phyloP scores from a whole-genome alignment of 495 filamentous ascomycete genomes.

The Lentithecium fluviatile region DNA sequence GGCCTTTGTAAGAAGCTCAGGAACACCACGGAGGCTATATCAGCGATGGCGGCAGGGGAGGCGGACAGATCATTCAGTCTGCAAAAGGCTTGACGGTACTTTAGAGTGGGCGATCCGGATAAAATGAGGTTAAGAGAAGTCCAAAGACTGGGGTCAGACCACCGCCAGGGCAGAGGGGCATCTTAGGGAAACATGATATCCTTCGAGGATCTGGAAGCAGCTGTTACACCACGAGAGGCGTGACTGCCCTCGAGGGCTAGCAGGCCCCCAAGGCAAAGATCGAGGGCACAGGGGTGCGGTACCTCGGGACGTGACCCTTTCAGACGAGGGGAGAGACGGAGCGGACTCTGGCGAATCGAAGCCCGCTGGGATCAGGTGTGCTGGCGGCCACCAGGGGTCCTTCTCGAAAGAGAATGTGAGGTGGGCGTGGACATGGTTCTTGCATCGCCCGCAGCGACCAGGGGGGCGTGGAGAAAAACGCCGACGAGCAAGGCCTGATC shows the following conservation, averaged over 20 bases:
- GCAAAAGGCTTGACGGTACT: constrained; percentile 37
- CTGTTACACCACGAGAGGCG: constrained; percentile 39
- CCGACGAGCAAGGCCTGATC: constrained; percentile 35
- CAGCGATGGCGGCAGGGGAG: constrained; percentile 35
- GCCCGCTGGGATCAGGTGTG: constrained; percentile 28
- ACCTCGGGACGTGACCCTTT: constrained; percentile 39
- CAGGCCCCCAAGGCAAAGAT: constrained; percentile 32
- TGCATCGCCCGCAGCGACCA: constrained; percentile 21
- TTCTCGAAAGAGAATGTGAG: constrained; percentile 39
- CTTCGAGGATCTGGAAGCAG: constrained; percentile 37
- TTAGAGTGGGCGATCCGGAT: constrained; percentile 37
- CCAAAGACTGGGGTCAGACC: constrained; percentile 35
- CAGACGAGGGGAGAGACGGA: constrained; percentile 19
- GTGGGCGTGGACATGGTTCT: constrained; percentile 27
- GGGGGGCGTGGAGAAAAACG: constrained; percentile 36
- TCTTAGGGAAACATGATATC: constrained; percentile 37
- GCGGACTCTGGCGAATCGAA: constrained; percentile 29
- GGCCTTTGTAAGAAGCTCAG: constrained; percentile 33
- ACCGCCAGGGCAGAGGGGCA: constrained; percentile 30
- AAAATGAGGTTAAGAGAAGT: constrained; percentile 35
- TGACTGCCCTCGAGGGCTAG: constrained; percentile 34
- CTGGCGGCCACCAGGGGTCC: constrained; percentile 26
- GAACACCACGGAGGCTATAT: constrained; percentile 38
- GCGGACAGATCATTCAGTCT: constrained; percentile 37
- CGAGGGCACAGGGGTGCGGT: constrained; percentile 37